Evolutionary conservation across 371 early-diverging fungal species (phyloP).

Genomic region (Mucor racemosus): DNA sequence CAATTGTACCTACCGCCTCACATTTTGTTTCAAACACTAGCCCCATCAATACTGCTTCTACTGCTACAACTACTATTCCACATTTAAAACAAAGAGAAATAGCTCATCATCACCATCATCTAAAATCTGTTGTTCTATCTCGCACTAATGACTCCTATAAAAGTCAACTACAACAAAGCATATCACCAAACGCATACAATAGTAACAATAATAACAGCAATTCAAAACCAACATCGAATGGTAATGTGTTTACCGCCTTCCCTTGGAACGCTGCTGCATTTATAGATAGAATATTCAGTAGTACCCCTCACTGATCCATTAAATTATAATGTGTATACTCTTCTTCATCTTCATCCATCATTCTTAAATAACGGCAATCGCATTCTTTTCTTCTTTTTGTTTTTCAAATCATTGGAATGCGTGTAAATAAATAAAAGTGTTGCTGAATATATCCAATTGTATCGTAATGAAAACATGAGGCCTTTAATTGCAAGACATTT

Average conservation of each 20-base stretch:
- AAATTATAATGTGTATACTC: not conserved
- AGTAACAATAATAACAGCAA: not conserved
- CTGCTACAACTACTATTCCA: not conserved
- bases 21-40: not conserved
- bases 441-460: too few relatives aligned
- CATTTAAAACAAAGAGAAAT: conserved; percentile 30
- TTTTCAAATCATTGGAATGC: not conserved
- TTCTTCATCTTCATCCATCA: not conserved
- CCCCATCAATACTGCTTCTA: not conserved
- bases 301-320: not conserved
- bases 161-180: not conserved
- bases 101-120: conserved; percentile 28
- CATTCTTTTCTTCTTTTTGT: not conserved
- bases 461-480: too few relatives aligned
- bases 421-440: not conserved
- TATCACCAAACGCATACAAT: not conserved
- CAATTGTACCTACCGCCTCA: not conserved
- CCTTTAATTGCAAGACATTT: too few relatives aligned
- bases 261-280: conserved; percentile 5
- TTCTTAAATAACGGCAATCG: not conserved
- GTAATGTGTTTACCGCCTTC: not conserved
- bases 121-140: conserved; percentile 26
- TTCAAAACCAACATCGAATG: not conserved
- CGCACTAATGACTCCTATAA: conserved; percentile 1
- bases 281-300: conserved; percentile 1